Base-by-base conservation (phyloP, 2,329 filamentous ascomycete genomes). In the Venturia carpophila region DNA sequence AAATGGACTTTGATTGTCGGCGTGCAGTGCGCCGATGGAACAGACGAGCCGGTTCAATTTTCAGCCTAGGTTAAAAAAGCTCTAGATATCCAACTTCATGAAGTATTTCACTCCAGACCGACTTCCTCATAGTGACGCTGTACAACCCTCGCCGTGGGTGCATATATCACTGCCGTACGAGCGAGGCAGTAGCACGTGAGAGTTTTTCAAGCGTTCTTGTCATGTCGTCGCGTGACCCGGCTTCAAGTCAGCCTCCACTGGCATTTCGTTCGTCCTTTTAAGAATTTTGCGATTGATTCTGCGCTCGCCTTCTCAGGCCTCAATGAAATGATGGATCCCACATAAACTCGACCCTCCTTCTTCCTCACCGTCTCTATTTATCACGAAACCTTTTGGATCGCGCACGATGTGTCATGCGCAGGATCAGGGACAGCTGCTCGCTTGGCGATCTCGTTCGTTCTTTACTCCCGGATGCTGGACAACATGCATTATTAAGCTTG, bases 371-470 rank as follows among this genome's bases (percentile, higher is more conserved):
- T 24, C n/a, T 11, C 6, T 10, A 27, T 52, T 21, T 15, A 37
- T n/a, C 30, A n/a, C 30, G 13, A 61, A 61, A 61, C 34, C 39
- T 61, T 21, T 10, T 7, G 21, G 5, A 42, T 11, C 37, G 37
- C 39, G 15, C 60, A 45, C 37, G 15, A 61, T 61, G 60, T 61
- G 60, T 39, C 60, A 45, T 27, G 17, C 60, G 43, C n/a, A n/a
- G 42, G 1, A 21, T 61, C 5, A 43, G 37, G 60, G 43, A 61
- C 60, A 30, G 27, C 17, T 61, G 60, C 42, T 42, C 27, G 15
- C 42, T 34, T 21, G 60, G 60, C 60, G 42, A 42, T n/a, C 37
- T 45, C 10, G 42, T 61, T 45, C 10, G 42, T 61, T 13, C 37
- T 42, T 21, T 19, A 27, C 13, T 61, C 60, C 60, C 6, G 43